Conservation (phyloP, 805 yeast species). For the Lipomyces kockii region DNA sequence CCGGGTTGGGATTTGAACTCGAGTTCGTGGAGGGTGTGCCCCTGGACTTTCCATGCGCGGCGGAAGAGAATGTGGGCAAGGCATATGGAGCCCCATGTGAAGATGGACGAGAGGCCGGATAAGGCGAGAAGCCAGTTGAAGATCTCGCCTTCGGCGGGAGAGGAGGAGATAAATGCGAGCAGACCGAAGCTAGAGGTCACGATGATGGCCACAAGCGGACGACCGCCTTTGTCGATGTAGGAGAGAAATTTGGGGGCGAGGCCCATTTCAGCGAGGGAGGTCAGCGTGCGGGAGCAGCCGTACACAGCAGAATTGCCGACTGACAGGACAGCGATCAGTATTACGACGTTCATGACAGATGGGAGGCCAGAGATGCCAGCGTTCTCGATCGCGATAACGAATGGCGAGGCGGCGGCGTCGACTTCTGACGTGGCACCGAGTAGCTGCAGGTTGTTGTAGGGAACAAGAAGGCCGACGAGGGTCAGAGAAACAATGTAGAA, state of each 20-base stretch:
- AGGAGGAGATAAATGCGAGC: slow-evolving; percentile 66
- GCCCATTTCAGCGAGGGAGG: slow-evolving; percentile 68
- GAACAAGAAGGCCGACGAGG: slow-evolving; percentile 70
- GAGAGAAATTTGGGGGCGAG: slow-evolving; percentile 65
- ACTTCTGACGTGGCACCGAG: slow-evolving; percentile 50
- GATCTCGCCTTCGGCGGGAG: slow-evolving; percentile 54
- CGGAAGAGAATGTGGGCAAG: slow-evolving; percentile 72
- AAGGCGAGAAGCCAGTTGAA: slow-evolving; percentile 79
- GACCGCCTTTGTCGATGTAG: slow-evolving; percentile 75
- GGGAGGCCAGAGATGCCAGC: slow-evolving; percentile 73
- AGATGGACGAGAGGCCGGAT: slow-evolving; percentile 73
- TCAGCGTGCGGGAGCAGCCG: slow-evolving; percentile 72
- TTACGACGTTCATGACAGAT: slow-evolving; percentile 72
- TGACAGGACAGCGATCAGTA: slow-evolving; percentile 68
- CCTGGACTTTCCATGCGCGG: slow-evolving; percentile 63
- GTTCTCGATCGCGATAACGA: slow-evolving; percentile 70
- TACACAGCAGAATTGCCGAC: slow-evolving; percentile 76
- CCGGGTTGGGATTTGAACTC: slow-evolving; percentile 72
- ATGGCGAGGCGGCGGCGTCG: slow-evolving; percentile 72
- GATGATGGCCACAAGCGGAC: slow-evolving; percentile 74
- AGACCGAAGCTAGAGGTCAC: slow-evolving; percentile 56
- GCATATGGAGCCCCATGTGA: slow-evolving; percentile 80
- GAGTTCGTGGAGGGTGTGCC: slow-evolving; percentile 68
- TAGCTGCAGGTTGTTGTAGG: slow-evolving; percentile 58
- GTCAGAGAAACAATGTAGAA: slow-evolving; percentile 67